Evolutionary conservation across 192 early-diverging fungal species (phyloP), one percentile per base, ranked within the genome.

Genomic region (Rhizophagus sp.): DNA sequence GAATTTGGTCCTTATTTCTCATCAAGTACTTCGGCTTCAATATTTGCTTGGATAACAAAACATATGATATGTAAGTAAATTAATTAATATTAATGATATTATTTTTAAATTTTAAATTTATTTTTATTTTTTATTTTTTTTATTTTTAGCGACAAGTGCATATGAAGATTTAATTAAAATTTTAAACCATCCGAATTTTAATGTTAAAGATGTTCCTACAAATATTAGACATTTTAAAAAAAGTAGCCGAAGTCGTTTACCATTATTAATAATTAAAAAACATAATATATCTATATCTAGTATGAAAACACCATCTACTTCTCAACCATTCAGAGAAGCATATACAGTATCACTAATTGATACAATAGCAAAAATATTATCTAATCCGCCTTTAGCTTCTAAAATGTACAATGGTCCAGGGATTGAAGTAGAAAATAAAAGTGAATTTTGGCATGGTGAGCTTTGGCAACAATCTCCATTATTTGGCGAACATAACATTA

Each of bases 391-490:
- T 3, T 11, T 73, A n/a, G 13, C 7, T 15, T 15, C 70, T 11
- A 44, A 73, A 24, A 47, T 73, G 41, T 73, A 73, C 27, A 22
- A 44, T 52, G 70, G 70, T 11, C 19, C 22, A 25, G 70, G 47
- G 4, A 73, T 73, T 50, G 70, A 73, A 73, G 25, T 22, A 7
- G 17, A 73, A 47, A 39, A 73, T 22, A 73, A 44, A 52, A 25
- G 7, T 25, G 70, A 73, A 73, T 73, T 73, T 25, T 73, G 70
- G 49, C 70, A 73, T 73, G 70, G 70, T 15, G 39, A 73, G 15
- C 15, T 73, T 4, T 73, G 70, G 70, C 19, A 73, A 52, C 24
- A 25, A 25, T 73, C 70, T 73, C 39, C 70, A 5, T 11, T 73
- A 47, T 73, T 44, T 73, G 41, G 70, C 1, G n/a, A 73, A 11